Evolutionary conservation across 495 filamentous ascomycete species (phyloP), one percentile per base, ranked within the genome.

Genomic region (Neurospora terricola): DNA sequence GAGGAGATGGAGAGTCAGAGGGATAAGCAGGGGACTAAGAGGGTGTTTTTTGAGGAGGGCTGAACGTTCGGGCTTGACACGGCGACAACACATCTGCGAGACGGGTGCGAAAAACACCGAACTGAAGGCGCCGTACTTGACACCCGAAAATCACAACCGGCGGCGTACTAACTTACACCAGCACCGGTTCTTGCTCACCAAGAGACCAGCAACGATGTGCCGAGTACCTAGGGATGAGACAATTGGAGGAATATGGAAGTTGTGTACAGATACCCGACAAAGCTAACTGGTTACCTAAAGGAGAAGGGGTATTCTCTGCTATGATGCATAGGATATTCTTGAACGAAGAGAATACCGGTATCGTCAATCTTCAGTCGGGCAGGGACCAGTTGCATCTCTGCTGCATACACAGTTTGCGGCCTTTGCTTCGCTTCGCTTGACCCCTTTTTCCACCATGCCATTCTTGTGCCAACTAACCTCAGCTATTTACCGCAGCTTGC

Each of bases 1-100:
- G 84, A 86, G 69, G 78, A 80, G 62, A 76, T 87, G 80, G 85
- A 87, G 72, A 76, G 74, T 38, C 80, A 82, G 11, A 77, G 83
- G 38, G 82, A 80, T 36, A 77, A 27, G 2, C 27, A 30, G 27
- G 54, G 54, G 54, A 62, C 54, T 16, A 85, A 86, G 80, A 81
- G 82, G 75, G 83, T 86, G 70, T 84, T 84, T 70, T 86, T 87
- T 71, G 83, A 84, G 73, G 81, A 80, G 70, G 79, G 27, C 21
- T 37, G 40, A 40, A 40, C 40, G 38, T n/a, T 54, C 38, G 21
- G 21, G 73, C 12, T 70, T 11, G 72, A 34, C 36, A 9, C 6
- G 0, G 10, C 21, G 10, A 7, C 16, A 45, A 0, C 8, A 54
- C 1, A 54, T 23, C 10, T 48, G 11, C 10, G 21, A 14, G 45